Conservation (phyloP, 345 rosid genomes). For the Populus ilicifolia region DNA sequence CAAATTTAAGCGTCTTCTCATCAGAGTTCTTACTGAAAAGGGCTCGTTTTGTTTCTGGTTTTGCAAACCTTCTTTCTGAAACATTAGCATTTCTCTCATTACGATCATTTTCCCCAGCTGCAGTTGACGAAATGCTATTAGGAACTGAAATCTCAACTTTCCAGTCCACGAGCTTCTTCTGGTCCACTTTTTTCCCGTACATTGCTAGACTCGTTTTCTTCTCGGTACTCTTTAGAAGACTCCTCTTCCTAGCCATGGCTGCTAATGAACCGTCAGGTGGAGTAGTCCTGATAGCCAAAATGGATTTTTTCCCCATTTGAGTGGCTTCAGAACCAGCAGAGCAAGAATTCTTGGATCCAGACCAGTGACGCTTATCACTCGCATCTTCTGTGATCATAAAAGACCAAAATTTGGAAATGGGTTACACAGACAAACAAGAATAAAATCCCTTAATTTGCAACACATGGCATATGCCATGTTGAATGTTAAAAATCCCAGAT, state of each 20-base stretch:
- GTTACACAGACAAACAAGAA: background rate
- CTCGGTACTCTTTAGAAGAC: slow-evolving; percentile 40
- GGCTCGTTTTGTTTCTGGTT: slow-evolving; percentile 41
- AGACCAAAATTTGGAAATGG: slow-evolving; percentile 1
- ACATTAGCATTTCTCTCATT: slow-evolving; percentile 31
- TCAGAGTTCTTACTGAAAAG: slow-evolving; percentile 48
- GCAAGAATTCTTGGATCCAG: slow-evolving; percentile 42
- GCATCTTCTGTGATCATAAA: slow-evolving; percentile 44
- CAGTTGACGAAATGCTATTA: slow-evolving; percentile 24
- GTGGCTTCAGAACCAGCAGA: slow-evolving; percentile 19
- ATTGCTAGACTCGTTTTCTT: slow-evolving; percentile 39
- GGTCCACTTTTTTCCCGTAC: slow-evolving; percentile 34
- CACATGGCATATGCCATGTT: background rate
- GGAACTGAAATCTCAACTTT: slow-evolving; percentile 46
- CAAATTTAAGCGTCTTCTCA: slow-evolving; percentile 45
- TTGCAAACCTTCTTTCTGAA: slow-evolving; percentile 25
- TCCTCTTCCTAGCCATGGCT: slow-evolving; percentile 44
- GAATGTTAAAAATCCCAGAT: background rate
- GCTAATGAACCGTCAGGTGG: slow-evolving; percentile 50
- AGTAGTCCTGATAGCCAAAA: slow-evolving; percentile 36
- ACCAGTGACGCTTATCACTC: slow-evolving; percentile 43
- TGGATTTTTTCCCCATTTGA: slow-evolving; percentile 38
- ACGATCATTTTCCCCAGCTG: slow-evolving; percentile 23
- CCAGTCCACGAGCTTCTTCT: slow-evolving; percentile 54
- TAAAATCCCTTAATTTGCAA: background rate